Evolutionary conservation across 2,329 filamentous ascomycete species (phyloP), one percentile per base, ranked within the genome.

Genomic region (Celoporthe dispersa): DNA sequence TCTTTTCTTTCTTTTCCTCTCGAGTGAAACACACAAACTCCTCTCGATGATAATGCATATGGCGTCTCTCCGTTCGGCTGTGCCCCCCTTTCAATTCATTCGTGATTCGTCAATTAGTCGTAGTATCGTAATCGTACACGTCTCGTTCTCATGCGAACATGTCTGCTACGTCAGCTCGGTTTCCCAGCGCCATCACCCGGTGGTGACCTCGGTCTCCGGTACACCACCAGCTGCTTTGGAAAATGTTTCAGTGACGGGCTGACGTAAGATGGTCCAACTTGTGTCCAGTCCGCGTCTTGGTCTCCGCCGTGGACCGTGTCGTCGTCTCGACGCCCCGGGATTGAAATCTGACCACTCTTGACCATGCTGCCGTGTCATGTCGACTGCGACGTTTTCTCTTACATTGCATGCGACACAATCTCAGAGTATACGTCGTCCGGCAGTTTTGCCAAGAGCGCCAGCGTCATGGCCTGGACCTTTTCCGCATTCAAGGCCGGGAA

Each of bases 351-450:
- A 11, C 37, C 33, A 12, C 19, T 35, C 57, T 19, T 37, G 57
- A 4, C 19, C 16, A 4, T 37, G 57, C 57, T 6, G 33, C 31
- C 31, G 16, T 33, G 57, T 14, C 57, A 37, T 19, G 19, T 60
- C 4, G 16, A 37, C 25, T 51, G 28, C 25, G 37, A 19, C 59
- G 11, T 12, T 44, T 14, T 37, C 28, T 33, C 28, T 86, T 80
- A 94, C 76, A 91, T 92, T 8, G 95, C 95, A 79, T 99, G 96
- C 55, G 87, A 86, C 66, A 98, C 90, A 76, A 99, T 94, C 79
- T 97, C 93, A 65, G 92, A 90, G 78, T 98, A 99, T 63, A 98
- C 86, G 74, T 97, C 92, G 72, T 94, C 90, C 1, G 96, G 95
- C 68, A 99, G 94, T 84, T 94, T 96, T 75, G 91, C 91, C 70